Evolutionary conservation across 306 rosid species (phyloP).

Genomic region (Vigna mungo): DNA sequence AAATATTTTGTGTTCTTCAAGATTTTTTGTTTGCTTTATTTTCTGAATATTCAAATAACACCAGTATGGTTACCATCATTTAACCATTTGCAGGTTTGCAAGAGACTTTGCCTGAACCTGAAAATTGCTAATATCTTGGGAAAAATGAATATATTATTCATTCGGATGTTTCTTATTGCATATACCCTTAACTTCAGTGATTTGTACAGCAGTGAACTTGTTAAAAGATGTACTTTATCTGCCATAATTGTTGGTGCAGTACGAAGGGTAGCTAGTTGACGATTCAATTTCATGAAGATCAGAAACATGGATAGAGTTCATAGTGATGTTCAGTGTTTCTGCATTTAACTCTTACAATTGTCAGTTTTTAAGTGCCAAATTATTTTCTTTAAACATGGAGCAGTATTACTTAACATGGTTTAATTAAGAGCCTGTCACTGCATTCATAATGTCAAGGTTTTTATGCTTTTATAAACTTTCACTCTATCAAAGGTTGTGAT

Average conservation of each 20-base stretch:
- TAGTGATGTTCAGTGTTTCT: neutral
- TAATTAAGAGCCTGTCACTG: too few species aligned
- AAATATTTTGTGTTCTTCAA: conserved; percentile 4
- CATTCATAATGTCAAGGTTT: too few species aligned
- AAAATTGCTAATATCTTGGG: conserved; percentile 9
- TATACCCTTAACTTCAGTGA: conserved; percentile 1
- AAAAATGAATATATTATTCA: neutral
- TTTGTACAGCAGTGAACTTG: conserved; percentile 1
- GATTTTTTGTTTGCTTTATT: neutral
- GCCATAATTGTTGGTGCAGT: neutral
- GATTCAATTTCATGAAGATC: neutral
- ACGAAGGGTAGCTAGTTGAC: neutral
- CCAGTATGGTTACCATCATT: neutral
- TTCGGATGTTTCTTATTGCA: neutral
- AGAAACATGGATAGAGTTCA: neutral
- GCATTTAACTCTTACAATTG: neutral
- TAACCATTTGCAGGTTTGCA: conserved; percentile 41
- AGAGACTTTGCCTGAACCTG: conserved; percentile 28
- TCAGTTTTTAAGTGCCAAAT: neutral
- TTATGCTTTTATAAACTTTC: too few species aligned
- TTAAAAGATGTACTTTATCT: neutral
- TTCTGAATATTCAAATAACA: neutral
- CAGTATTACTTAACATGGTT: neutral
- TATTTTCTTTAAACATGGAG: neutral
- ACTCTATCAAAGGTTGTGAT: too few species aligned